Percentiles rank a stretch among this genome's conserved stretches.
These are phyloP conservation scores for Zasmidium citrigriseum DNA, from an alignment of 2,329 filamentous ascomycete species.

Conservation along the genomic window DNA sequence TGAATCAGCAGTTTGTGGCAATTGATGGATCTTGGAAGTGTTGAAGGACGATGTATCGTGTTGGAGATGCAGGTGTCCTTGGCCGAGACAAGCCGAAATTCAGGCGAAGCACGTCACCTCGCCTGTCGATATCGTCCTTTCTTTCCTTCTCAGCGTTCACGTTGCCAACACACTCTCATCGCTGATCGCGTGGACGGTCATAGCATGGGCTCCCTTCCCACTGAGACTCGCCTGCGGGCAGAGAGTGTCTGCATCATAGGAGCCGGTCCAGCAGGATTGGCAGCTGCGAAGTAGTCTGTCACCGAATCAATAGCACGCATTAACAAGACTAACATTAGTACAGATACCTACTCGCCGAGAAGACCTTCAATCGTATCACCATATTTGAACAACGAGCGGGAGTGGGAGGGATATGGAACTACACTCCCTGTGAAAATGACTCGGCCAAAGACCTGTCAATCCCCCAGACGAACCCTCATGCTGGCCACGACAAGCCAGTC, in stretches of 20 bases:
- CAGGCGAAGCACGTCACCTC: neutral
- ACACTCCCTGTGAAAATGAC: slow-evolving; percentile 55
- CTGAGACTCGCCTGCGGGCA: slow-evolving; percentile 42
- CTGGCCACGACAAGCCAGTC: slow-evolving; percentile 64
- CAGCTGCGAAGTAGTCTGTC: slow-evolving; percentile 65
- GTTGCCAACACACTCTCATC: too few species aligned
- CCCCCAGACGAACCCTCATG: slow-evolving; percentile 67
- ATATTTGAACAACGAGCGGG: slow-evolving; percentile 79
- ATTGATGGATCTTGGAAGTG: too few species aligned
- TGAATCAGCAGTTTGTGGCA: too few species aligned
- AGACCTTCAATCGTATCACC: slow-evolving; percentile 67
- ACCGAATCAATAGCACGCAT: neutral
- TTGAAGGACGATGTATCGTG: too few species aligned
- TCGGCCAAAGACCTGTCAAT: slow-evolving; percentile 49
- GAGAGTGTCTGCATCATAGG: slow-evolving; percentile 75
- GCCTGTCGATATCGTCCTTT: neutral
- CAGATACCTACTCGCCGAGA: slow-evolving; percentile 69
- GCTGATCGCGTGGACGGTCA: too few species aligned
- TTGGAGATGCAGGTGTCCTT: too few species aligned
- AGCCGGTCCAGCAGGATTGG: slow-evolving; percentile 76
- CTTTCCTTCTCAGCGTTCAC: neutral
- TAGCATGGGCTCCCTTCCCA: slow-evolving; percentile 21
- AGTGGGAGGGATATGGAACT: slow-evolving; percentile 85
- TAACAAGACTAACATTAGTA: neutral
- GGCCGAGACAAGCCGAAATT: too few species aligned